Base-by-base conservation (phyloP, 768 basidiomycete genomes). In the Lyophyllum atratum region DNA sequence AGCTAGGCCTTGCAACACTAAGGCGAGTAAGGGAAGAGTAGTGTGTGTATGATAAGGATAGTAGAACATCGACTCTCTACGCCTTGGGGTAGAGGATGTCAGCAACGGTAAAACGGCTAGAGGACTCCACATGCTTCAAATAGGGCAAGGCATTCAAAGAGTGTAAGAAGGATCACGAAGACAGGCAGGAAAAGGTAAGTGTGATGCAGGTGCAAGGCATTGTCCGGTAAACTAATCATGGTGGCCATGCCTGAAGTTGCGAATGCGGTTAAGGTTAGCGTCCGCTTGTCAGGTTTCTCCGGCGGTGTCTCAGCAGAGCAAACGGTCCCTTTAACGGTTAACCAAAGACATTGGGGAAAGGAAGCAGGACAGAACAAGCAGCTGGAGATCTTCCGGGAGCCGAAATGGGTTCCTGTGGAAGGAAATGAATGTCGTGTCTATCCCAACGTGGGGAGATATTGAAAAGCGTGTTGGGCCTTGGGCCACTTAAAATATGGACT, bases 211-310 rank as follows among this genome's bases (percentile, higher is more conserved):
- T 48, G 59, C 24, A 37, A 31, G 56, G n/a, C 19, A 54, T 45
- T 49, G 43, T 49, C 49, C 48, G 37, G 28, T 43, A 44, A 26
- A 22, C 19, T 42, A 42, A 44, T 46, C 43, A 21, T 19, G 50
- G 14, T 47, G 49, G 51, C 45, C 51, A 59, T 21, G 44, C 43
- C 17, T 47, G 45, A 22, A n/a, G 42, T n/a, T 52, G 43, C 46
- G 42, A 53, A 52, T 53, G 56, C 48, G 58, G 49, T 55, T 49
- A 57, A 54, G 43, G 55, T 29, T 50, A 56, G 56, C 26, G 44
- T 56, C 59, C 59, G 62, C 56, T 47, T 60, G 56, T 47, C 59
- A 56, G 55, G 55, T 59, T 61, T 59, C 53, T 61, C 59, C 60
- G 59, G 58, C 37, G 34, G 58, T 60, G 33, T 59, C 50, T 46